Evolutionary conservation across 768 basidiomycete species (phyloP).

Genomic region (Boletellus ananiceps): DNA sequence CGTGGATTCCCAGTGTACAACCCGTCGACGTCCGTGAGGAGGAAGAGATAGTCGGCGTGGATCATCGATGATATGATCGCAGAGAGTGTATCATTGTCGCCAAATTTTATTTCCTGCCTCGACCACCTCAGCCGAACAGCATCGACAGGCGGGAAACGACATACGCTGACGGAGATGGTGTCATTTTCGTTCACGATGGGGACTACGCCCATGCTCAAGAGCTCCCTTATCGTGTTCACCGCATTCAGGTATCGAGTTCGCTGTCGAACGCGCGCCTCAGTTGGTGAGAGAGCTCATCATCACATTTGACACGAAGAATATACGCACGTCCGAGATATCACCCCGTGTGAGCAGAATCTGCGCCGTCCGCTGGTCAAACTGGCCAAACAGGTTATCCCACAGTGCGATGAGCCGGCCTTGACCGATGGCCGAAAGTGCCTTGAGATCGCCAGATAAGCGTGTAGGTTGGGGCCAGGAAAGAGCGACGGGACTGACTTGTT

Average conservation of each 20-base stretch:
- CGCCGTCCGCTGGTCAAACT: slow-evolving; percentile 91
- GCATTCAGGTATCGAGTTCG: slow-evolving; percentile 95
- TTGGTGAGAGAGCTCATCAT: neutral
- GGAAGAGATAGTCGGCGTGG: slow-evolving; percentile 94
- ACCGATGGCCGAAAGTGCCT: slow-evolving; percentile 96
- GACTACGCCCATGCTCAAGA: slow-evolving; percentile 89
- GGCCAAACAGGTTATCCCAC: slow-evolving; percentile 95
- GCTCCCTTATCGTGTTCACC: slow-evolving; percentile 89
- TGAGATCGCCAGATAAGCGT: slow-evolving; percentile 20
- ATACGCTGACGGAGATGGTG: slow-evolving; percentile 92
- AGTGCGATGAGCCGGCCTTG: slow-evolving; percentile 94
- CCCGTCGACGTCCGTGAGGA: slow-evolving; percentile 94
- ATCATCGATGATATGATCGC: slow-evolving; percentile 98
- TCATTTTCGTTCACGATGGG: slow-evolving; percentile 99
- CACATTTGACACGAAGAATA: slow-evolving; percentile 1
- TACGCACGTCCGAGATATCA: slow-evolving; percentile 90
- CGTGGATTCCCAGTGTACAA: slow-evolving; percentile 94
- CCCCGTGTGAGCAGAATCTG: slow-evolving; percentile 92
- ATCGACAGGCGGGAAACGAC: slow-evolving; percentile 27
- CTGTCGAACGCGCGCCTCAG: slow-evolving; percentile 38
- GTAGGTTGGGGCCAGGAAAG: neutral
- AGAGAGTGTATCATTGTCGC: slow-evolving; percentile 97
- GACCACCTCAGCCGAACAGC: slow-evolving; percentile 1
- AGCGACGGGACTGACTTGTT: slow-evolving; percentile 62
- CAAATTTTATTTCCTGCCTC: slow-evolving; percentile 95